These are phyloP conservation scores for Quercus cerris DNA, from an alignment of 306 rosid species.

Conservation along the genomic window DNA sequence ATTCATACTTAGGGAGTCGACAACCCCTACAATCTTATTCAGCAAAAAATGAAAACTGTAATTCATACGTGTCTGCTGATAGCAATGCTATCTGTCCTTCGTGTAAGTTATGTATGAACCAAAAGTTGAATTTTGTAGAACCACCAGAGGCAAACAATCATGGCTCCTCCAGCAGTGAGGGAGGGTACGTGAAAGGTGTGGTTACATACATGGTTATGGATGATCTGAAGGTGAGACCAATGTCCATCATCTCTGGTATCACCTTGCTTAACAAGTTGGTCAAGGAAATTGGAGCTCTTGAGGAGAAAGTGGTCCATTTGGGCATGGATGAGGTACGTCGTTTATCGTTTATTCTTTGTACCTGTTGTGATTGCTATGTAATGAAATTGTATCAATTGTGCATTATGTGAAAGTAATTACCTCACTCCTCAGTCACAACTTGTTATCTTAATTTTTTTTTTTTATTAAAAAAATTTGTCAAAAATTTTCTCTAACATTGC, in stretches of 20 bases:
- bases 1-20: too few relatives aligned
- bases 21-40: too few relatives aligned
- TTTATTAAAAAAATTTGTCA: too few relatives aligned
- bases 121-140: background rate
- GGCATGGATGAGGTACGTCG: constrained; percentile 26
- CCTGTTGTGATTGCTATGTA: too few relatives aligned
- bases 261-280: constrained; percentile 14
- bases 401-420: too few relatives aligned
- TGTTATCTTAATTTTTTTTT: too few relatives aligned
- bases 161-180: background rate
- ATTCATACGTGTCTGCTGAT: too few relatives aligned
- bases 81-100: background rate
- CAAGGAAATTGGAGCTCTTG: constrained; percentile 14
- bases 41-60: too few relatives aligned
- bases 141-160: background rate
- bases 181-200: constrained; percentile 22
- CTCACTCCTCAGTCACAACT: too few relatives aligned
- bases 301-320: constrained; percentile 19
- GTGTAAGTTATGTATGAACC: background rate
- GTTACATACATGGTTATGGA: constrained; percentile 40
- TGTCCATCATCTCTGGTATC: constrained; percentile 10
- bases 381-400: too few relatives aligned
- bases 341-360: background rate
- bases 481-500: too few relatives aligned
- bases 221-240: constrained; percentile 30